These are phyloP conservation scores for Ustilago cynodontis DNA, from an alignment of 1,284 basidiomycete genomes.

Conservation along the genomic window DNA sequence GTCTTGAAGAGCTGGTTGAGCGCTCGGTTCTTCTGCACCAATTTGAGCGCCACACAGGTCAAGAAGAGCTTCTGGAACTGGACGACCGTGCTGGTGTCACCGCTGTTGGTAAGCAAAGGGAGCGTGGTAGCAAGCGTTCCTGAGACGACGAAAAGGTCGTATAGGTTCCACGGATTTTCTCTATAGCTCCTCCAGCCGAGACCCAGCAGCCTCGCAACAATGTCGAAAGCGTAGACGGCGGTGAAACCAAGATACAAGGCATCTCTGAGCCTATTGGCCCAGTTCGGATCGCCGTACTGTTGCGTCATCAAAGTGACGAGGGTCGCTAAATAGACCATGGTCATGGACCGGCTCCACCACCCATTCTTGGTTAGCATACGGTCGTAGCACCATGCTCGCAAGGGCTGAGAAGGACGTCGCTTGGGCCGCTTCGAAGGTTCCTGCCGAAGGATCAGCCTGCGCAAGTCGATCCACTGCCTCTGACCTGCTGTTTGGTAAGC, in stretches of 20 bases:
- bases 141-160: constrained; percentile 84
- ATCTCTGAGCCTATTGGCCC: constrained; percentile 79
- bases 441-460: constrained; percentile 88
- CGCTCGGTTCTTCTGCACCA: constrained; percentile 88
- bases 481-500: constrained; percentile 82
- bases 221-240: constrained; percentile 82
- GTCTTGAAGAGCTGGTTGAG: constrained; percentile 98
- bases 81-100: constrained; percentile 60
- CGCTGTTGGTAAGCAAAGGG: constrained; percentile 69
- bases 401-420: constrained; percentile 73
- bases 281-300: constrained; percentile 76
- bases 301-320: constrained; percentile 89
- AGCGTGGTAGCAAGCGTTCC: constrained; percentile 89
- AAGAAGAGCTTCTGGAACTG: constrained; percentile 96
- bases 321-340: constrained; percentile 84
- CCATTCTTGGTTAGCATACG: constrained; percentile 91
- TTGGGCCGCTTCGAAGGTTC: constrained; percentile 85
- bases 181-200: constrained; percentile 86
- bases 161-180: constrained; percentile 86
- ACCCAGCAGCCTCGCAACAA: constrained; percentile 82
- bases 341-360: constrained; percentile 90
- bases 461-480: constrained; percentile 92
- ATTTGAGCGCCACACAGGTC: constrained; percentile 91
- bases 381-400: constrained; percentile 91
- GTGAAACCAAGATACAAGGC: constrained; percentile 83